Percentiles rank a stretch among this genome's conserved stretches.
phyloP scores from a whole-genome alignment of 768 basidiomycete genomes.

The Mrakia blollopis region DNA sequence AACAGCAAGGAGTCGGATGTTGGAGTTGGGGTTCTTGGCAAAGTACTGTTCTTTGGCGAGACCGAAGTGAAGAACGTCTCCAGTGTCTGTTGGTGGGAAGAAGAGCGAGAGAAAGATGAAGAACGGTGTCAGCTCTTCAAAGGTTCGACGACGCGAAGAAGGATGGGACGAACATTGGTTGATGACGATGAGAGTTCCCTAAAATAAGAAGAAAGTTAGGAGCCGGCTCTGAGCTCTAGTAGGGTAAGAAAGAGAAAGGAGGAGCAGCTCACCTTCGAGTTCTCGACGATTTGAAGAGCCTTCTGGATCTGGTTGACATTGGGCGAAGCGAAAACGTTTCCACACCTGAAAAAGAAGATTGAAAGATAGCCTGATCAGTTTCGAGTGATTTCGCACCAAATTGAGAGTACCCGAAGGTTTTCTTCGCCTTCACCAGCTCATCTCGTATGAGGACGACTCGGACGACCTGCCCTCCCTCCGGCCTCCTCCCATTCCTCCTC shows the following conservation, averaged over 20 bases:
- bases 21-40: conserved; percentile 32
- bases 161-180: conserved; percentile 24
- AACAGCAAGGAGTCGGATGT: conserved; percentile 42
- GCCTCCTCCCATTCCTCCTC: no score
- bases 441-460: no score
- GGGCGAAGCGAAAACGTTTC: conserved; percentile 31
- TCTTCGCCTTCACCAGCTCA: not conserved
- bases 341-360: not conserved
- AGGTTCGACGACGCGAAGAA: not conserved
- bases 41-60: conserved; percentile 44
- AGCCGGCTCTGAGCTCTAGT: not conserved
- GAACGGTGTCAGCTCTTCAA: not conserved
- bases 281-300: conserved; percentile 31
- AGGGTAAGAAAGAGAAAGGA: not conserved
- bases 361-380: not conserved
- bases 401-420: not conserved
- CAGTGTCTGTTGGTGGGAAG: conserved; percentile 37
- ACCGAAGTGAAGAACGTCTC: conserved; percentile 48
- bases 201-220: not conserved
- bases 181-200: conserved; percentile 40
- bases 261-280: conserved; percentile 21
- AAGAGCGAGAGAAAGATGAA: not conserved
- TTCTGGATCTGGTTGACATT: conserved; percentile 33
- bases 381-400: not conserved
- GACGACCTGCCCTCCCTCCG: no score